A percentile compares a stretch with the other conserved stretches of the same genome.
These are phyloP conservation scores for Nicotiana tabacum DNA, from an alignment of 257 asterid genomes.

Conservation along the genomic window DNA sequence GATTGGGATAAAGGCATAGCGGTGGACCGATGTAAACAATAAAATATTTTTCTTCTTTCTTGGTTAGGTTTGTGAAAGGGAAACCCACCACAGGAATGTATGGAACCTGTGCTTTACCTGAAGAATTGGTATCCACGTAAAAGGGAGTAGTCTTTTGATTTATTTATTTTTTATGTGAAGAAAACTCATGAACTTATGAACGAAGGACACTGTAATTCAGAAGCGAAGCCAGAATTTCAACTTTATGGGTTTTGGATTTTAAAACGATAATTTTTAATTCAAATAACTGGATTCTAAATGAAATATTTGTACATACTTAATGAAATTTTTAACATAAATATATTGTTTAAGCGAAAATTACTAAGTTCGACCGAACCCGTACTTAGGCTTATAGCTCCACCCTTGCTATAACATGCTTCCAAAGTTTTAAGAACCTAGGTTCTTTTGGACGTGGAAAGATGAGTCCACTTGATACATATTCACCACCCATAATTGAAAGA, in stretches of 20 bases:
- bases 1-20: too few relatives aligned
- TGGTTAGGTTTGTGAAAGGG: constrained; percentile 46
- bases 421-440: constrained; percentile 27
- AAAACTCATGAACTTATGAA: constrained; percentile 38
- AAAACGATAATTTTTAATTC: too few relatives aligned
- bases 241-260: too few relatives aligned
- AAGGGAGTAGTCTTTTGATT: neutral
- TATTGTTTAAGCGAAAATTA: too few relatives aligned
- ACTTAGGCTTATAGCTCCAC: too few relatives aligned
- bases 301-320: too few relatives aligned
- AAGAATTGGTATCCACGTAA: constrained; percentile 57
- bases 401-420: constrained; percentile 29
- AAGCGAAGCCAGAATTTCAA: too few relatives aligned
- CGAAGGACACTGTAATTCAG: constrained; percentile 12
- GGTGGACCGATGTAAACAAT: too few relatives aligned
- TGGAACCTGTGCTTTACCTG: constrained; percentile 45
- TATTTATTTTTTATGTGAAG: constrained; percentile 25
- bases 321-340: too few relatives aligned
- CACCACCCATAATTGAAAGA: constrained; percentile 9
- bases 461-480: constrained; percentile 35
- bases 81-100: constrained; percentile 38
- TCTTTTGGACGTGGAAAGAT: constrained; percentile 48
- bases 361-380: too few relatives aligned
- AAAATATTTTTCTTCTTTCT: neutral
- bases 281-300: too few relatives aligned